A percentile compares a stretch with the other conserved stretches of the same genome.
These are phyloP conservation scores for Thelonectria olida DNA, from an alignment of 2,329 filamentous ascomycete species.

Conservation along the genomic window DNA sequence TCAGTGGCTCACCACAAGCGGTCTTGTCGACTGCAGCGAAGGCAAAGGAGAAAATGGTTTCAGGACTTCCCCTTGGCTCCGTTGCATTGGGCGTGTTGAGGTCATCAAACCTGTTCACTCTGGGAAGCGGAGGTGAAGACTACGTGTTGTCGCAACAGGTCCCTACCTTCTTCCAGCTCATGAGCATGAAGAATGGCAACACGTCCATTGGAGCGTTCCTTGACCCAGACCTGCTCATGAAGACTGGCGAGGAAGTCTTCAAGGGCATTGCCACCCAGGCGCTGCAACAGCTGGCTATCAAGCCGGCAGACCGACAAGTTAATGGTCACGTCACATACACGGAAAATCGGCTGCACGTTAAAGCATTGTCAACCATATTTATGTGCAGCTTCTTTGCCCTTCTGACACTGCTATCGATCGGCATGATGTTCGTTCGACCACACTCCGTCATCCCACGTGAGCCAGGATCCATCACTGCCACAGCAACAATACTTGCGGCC, in stretches of 20 bases:
- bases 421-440: slow-evolving; percentile 26
- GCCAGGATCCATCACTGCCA: slow-evolving; percentile 24
- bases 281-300: slow-evolving; percentile 18
- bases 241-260: slow-evolving; percentile 23
- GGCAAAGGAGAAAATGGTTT: slow-evolving; percentile 5
- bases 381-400: slow-evolving; percentile 25
- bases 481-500: slow-evolving; percentile 24
- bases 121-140: slow-evolving; percentile 31
- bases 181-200: slow-evolving; percentile 34
- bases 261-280: slow-evolving; percentile 29
- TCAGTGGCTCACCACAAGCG: slow-evolving; percentile 24
- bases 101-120: slow-evolving; percentile 19
- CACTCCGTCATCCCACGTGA: slow-evolving; percentile 23
- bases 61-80: slow-evolving; percentile 21
- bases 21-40: not conserved
- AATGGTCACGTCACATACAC: slow-evolving; percentile 20
- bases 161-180: slow-evolving; percentile 38
- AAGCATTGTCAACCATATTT: slow-evolving; percentile 23
- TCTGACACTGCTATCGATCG: slow-evolving; percentile 19
- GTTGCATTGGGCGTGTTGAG: slow-evolving; percentile 26
- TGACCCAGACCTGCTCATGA: slow-evolving; percentile 21
- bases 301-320: slow-evolving; percentile 20
- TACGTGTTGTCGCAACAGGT: slow-evolving; percentile 32
- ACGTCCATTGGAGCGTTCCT: slow-evolving; percentile 20
- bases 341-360: slow-evolving; percentile 26